A percentile compares a stretch with the other conserved stretches of the same genome.
These are phyloP conservation scores for Bathelium albidoporum DNA, from an alignment of 495 filamentous ascomycete genomes.

Conservation along the genomic window DNA sequence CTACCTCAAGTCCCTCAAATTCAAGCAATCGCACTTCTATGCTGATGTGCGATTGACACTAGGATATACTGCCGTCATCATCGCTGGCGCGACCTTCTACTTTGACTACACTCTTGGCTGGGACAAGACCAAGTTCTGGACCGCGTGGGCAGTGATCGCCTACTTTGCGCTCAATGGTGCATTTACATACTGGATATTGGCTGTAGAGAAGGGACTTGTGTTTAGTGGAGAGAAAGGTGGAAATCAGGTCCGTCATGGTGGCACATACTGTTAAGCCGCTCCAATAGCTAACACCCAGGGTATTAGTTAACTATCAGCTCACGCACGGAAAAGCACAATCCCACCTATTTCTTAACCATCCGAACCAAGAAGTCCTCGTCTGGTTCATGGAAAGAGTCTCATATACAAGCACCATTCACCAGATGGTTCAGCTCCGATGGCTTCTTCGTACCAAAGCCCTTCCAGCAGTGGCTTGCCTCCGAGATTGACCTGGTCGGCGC, in stretches of 20 bases:
- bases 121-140: conserved; percentile 66
- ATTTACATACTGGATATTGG: conserved; percentile 79
- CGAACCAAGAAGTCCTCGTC: conserved; percentile 31
- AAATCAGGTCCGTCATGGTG: conserved; percentile 37
- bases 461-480: conserved; percentile 68
- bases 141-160: conserved; percentile 60
- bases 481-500: conserved; percentile 57
- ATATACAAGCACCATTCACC: conserved; percentile 61
- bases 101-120: conserved; percentile 88
- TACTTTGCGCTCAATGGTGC: conserved; percentile 74
- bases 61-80: conserved; percentile 70
- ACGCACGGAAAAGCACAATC: conserved; percentile 62
- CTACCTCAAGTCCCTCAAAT: conserved; percentile 77
- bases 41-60: conserved; percentile 72
- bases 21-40: conserved; percentile 68
- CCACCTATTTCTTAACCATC: conserved; percentile 65
- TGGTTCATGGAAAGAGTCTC: conserved; percentile 34
- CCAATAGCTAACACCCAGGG: too few species aligned
- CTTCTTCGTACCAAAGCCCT: conserved; percentile 69
- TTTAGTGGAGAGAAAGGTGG: conserved; percentile 58
- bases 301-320: conserved; percentile 41
- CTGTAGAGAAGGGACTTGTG: conserved; percentile 68
- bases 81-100: conserved; percentile 73
- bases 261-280: too few species aligned
- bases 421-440: conserved; percentile 80